Base-by-base conservation (phyloP, 805 yeast genomes). In the Yamadazyma phyllophila region DNA sequence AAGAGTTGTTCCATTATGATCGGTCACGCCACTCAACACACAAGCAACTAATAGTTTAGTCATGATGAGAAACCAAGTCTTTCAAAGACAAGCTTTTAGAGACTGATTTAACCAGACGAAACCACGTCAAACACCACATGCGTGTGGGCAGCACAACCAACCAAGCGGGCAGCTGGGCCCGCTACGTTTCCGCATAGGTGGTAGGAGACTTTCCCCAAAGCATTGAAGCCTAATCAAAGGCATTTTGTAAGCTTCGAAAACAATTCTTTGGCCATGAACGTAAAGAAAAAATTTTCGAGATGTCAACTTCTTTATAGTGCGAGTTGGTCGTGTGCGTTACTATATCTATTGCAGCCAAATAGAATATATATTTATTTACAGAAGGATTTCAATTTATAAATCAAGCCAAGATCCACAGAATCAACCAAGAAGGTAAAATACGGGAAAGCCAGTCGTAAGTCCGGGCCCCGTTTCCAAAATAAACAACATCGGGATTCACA, bases 141-240 rank as follows among this genome's bases (percentile, higher is more conserved):
- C 17, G 7, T 11, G 13, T 15, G 26, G 16, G 12, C 9, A n/a
- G n/a, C n/a, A 26, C 31, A 26, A 37, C 34, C 24, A 17, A 27
- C 41, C 46, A 44, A 65, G 53, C 57, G 65, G 53, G 56, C 56
- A 46, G 58, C 55, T 57, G 58, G 36, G 56, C 51, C 57, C 70
- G 64, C 58, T 63, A 57, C 76, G 76, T 83, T 82, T 82, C 89
- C 89, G 85, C 81, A 71, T 68, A 63, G 44, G 63, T 67, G 86
- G 86, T 86, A 80, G 90, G 89, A 83, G 90, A 83, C 90, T 83
- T 83, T 83, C 89, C 90, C 90, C 88, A 78, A 83, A 82, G 85
- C 85, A 63, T 63, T 53, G 17, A 43, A 50, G 56, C 57, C 45
- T 15, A 38, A 29, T 29, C 4, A 44, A 36, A 41, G 41, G 51